Base-by-base conservation (phyloP, 2,329 filamentous ascomycete species). In the Fusarium sp. region DNA sequence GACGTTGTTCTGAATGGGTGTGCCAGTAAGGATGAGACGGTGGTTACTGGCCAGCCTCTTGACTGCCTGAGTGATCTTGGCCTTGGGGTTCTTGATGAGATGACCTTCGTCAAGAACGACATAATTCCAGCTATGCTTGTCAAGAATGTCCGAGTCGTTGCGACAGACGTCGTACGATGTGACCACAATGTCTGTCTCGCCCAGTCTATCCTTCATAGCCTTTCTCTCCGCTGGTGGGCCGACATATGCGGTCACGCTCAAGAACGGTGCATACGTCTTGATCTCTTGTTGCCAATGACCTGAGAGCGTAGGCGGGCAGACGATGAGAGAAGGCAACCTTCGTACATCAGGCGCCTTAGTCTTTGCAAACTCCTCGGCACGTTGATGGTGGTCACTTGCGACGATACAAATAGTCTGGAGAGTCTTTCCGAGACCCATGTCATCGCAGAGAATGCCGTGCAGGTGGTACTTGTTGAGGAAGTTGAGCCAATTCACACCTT, bases 251-350 rank as follows among this genome's bases (percentile, higher is more conserved):
- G 95, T 92, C 41, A 95, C 95, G 34, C 90, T 93, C 50, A 99
- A 88, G 89, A 99, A 99, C 0, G 97, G 97, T 2, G 97, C 96
- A 79, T 98, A 99, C 58, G 95, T 93, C 80, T 94, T 95, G 78
- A 99, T 95, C 82, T 99, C 97, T 81, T 99, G 97, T 82, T 98
- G 95, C 97, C 97, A 99, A 84, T 99, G 97, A 10, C 97, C 97
- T 20, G 97, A 98, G 27, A 99, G 88, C 0, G 97, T 98, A 1
- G 97, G 97, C 7, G 97, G 97, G 79, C 97, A 99, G 58, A 99
- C 93, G 72, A 99, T 98, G 64, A 99, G 88, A 14, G 96, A 98
- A 3, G 97, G 95, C 45, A 99, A 86, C 66, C 90, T 92, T 68
- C 95, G 91, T 62, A 91, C 90, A 80, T 99, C 97, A 0, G 91